phyloP scores from a whole-genome alignment of 139 green algal species.

The Picochlorum sp. region DNA sequence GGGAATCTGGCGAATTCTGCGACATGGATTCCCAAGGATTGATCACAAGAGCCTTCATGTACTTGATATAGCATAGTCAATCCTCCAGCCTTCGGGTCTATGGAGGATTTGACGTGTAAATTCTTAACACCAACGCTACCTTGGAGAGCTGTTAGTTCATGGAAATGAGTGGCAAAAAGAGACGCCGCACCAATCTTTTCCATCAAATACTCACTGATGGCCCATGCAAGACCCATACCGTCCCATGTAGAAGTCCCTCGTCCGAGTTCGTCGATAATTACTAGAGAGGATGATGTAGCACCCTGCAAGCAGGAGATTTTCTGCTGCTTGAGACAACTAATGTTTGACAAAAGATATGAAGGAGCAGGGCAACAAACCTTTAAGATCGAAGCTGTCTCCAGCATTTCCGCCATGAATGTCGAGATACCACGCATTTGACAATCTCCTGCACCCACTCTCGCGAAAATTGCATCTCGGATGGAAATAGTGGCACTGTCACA shows the following conservation, averaged over 20 bases:
- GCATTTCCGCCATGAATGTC: conserved; percentile 99
- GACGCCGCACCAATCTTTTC: conserved; percentile 45
- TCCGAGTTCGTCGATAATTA: conserved; percentile 97
- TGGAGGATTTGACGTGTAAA: conserved; percentile 61
- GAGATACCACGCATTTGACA: conserved; percentile 85
- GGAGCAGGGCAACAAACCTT: too few relatives aligned
- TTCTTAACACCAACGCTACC: conserved; percentile 59
- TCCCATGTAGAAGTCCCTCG: conserved; percentile 93
- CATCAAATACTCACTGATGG: conserved; percentile 89
- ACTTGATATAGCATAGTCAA: conserved; percentile 92
- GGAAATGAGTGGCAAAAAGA: conserved; percentile 96
- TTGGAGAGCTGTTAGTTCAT: conserved; percentile 85
- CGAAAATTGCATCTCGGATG: conserved; percentile 89
- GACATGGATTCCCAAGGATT: conserved; percentile 92
- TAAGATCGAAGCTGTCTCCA: conserved; percentile 86
- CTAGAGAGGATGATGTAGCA: conserved; percentile 57
- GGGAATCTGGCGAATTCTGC: conserved; percentile 87
- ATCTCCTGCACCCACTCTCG: conserved; percentile 90
- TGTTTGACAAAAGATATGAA: too few relatives aligned
- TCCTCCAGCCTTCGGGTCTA: conserved; percentile 39
- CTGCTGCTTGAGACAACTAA: background rate
- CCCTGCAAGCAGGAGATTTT: too few relatives aligned
- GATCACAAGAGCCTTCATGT: conserved; percentile 68
- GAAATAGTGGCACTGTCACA: conserved; percentile 65
- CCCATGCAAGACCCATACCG: conserved; percentile 93